These are phyloP conservation scores for Saccharomyces eubayanus DNA, from an alignment of 805 yeast species.

Conservation along the genomic window DNA sequence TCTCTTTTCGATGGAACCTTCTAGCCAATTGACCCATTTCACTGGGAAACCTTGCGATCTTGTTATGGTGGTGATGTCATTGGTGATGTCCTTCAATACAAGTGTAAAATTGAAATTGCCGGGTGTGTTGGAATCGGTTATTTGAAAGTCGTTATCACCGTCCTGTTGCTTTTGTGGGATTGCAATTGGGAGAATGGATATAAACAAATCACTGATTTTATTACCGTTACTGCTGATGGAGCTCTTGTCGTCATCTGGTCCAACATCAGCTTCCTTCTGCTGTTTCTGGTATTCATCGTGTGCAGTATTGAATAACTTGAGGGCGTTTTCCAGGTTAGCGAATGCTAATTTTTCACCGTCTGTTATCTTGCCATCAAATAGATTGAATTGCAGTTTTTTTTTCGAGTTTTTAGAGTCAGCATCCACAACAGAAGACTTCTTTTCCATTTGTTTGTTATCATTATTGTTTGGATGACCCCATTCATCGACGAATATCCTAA, in stretches of 20 bases:
- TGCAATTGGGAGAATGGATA: slow-evolving; percentile 57
- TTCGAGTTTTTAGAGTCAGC: not conserved
- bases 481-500: slow-evolving; percentile 51
- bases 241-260: slow-evolving; percentile 13
- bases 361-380: slow-evolving; percentile 65
- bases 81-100: slow-evolving; percentile 68
- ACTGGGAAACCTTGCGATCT: slow-evolving; percentile 86
- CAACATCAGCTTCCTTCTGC: slow-evolving; percentile 12
- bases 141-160: slow-evolving; percentile 20
- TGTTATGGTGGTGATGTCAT: slow-evolving; percentile 62
- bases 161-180: slow-evolving; percentile 22
- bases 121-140: slow-evolving; percentile 33
- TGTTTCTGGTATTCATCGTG: slow-evolving; percentile 26
- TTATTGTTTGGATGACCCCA: slow-evolving; percentile 33
- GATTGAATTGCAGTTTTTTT: slow-evolving; percentile 44
- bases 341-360: slow-evolving; percentile 84
- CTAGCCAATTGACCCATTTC: slow-evolving; percentile 91
- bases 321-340: slow-evolving; percentile 78
- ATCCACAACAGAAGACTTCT: not conserved
- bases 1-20: slow-evolving; percentile 24
- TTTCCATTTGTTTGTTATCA: slow-evolving; percentile 7
- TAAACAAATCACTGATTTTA: slow-evolving; percentile 51
- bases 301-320: slow-evolving; percentile 35
- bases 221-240: slow-evolving; percentile 13
- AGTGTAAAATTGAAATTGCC: slow-evolving; percentile 68